phyloP scores from a whole-genome alignment of 768 basidiomycete species.

The Lenzites betulinus region DNA sequence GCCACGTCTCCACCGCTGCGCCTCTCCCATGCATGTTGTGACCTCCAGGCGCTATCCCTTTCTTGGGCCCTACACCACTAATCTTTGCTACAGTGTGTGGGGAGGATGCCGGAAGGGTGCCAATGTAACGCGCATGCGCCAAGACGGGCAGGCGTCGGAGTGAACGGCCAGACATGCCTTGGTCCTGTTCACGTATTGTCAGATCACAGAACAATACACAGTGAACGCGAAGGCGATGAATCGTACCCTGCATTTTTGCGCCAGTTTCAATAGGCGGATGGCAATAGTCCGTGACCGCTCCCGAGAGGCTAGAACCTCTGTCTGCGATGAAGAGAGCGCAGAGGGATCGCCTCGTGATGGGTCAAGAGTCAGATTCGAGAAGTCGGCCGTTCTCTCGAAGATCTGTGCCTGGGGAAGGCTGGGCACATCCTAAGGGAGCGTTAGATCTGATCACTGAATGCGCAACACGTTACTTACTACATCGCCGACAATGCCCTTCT shows the following conservation, averaged over 20 bases:
- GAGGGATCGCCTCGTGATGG: neutral
- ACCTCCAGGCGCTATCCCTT: neutral
- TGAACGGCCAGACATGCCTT: conserved; percentile 91
- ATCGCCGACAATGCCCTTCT: conserved; percentile 65
- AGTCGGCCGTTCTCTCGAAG: conserved; percentile 41
- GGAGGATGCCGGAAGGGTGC: conserved; percentile 40
- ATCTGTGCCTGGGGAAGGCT: conserved; percentile 61
- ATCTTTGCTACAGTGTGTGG: conserved; percentile 7
- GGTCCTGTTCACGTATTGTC: conserved; percentile 42
- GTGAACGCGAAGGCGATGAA: neutral
- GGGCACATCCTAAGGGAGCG: conserved; percentile 54
- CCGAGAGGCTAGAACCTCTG: conserved; percentile 35
- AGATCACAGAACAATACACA: neutral
- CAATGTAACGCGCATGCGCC: conserved; percentile 83
- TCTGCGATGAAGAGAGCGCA: conserved; percentile 2
- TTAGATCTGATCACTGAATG: neutral
- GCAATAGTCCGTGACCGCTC: conserved; percentile 57
- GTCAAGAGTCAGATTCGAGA: conserved; percentile 13
- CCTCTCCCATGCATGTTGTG: conserved; percentile 18
- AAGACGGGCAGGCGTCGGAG: conserved; percentile 93
- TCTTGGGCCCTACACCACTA: conserved; percentile 12
- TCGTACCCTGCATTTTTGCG: conserved; percentile 78
- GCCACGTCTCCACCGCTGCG: conserved; percentile 67
- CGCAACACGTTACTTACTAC: conserved; percentile 47
- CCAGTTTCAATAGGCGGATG: conserved; percentile 62